phyloP scores from a whole-genome alignment of 108 stramenopile genomes.

The Nitzschia sp. region DNA sequence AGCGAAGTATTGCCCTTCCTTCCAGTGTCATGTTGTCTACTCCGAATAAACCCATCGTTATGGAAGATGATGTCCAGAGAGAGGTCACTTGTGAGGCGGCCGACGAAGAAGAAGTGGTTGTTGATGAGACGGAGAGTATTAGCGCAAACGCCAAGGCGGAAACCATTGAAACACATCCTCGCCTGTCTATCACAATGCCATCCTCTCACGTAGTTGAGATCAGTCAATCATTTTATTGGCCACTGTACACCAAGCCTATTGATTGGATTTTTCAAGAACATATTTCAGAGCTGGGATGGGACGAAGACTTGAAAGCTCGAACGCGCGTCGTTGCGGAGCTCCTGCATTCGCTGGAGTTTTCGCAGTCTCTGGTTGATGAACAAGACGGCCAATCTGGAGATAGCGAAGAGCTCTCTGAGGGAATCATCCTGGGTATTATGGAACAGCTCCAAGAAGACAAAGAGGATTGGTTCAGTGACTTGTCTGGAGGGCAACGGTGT shows the following conservation, averaged over 20 bases:
- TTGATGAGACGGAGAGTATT: constrained; percentile 16
- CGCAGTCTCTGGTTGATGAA: constrained; percentile 38
- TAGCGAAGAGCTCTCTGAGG: constrained; percentile 14
- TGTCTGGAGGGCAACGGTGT: constrained; percentile 85
- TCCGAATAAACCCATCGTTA: constrained; percentile 46
- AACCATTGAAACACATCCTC: constrained; percentile 29
- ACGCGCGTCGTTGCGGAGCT: constrained; percentile 52
- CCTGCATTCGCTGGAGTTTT: constrained; percentile 68
- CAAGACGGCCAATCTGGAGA: background rate
- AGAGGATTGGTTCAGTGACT: constrained; percentile 86
- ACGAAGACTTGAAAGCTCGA: constrained; percentile 35
- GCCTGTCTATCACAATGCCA: constrained; percentile 76
- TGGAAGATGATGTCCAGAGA: constrained; percentile 43
- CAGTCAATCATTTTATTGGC: constrained; percentile 85
- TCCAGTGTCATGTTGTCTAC: constrained; percentile 67
- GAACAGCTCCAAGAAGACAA: constrained; percentile 65
- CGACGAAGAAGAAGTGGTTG: constrained; percentile 18
- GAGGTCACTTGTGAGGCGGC: constrained; percentile 49
- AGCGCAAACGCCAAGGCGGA: background rate
- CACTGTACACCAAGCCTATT: constrained; percentile 75
- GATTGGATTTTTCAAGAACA: constrained; percentile 84
- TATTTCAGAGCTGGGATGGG: constrained; percentile 34
- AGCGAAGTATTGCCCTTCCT: constrained; percentile 69
- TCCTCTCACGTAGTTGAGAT: constrained; percentile 84
- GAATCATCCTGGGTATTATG: constrained; percentile 50